Evolutionary conservation across 2,329 filamentous ascomycete species (phyloP).

Genomic region (Botrytis porri): DNA sequence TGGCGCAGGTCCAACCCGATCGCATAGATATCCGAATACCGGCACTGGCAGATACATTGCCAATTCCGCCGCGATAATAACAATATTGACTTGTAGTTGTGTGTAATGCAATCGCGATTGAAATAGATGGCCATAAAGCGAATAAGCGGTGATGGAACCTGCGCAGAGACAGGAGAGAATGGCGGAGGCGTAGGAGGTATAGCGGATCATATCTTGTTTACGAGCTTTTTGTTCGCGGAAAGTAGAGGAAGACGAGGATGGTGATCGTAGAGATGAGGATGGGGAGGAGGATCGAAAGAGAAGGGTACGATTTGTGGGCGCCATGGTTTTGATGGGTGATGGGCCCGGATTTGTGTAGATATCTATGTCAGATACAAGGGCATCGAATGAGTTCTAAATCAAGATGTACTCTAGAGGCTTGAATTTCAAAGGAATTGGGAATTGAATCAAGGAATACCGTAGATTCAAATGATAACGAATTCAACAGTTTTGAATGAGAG

Average conservation of each 20-base stretch:
- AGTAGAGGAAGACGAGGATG: slow-evolving; percentile 3
- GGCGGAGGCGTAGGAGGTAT: slow-evolving; percentile 52
- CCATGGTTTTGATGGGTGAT: slow-evolving; percentile 10
- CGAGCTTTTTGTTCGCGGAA: slow-evolving; percentile 15
- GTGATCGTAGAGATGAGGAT: slow-evolving; percentile 5
- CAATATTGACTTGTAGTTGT: slow-evolving; percentile 87
- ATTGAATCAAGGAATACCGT: not conserved
- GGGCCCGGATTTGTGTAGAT: not conserved
- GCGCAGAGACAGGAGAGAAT: slow-evolving; percentile 68
- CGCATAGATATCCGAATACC: slow-evolving; percentile 84
- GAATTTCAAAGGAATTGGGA: not conserved
- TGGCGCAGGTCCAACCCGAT: slow-evolving; percentile 77
- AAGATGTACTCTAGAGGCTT: not conserved
- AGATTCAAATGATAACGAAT: not conserved
- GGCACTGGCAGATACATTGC: slow-evolving; percentile 92
- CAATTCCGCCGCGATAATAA: slow-evolving; percentile 82
- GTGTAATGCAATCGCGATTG: slow-evolving; percentile 82
- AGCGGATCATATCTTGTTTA: slow-evolving; percentile 33
- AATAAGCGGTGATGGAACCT: slow-evolving; percentile 90
- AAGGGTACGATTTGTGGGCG: slow-evolving; percentile 8
- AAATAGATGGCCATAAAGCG: slow-evolving; percentile 88
- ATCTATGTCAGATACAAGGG: not conserved
- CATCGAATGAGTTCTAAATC: not conserved
- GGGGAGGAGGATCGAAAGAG: slow-evolving; percentile 16
- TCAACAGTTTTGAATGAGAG: not conserved